Percentiles rank a stretch among this genome's conserved stretches.
Conservation (phyloP, 2,329 filamentous ascomycete species). For the Cladosporium sp. region DNA sequence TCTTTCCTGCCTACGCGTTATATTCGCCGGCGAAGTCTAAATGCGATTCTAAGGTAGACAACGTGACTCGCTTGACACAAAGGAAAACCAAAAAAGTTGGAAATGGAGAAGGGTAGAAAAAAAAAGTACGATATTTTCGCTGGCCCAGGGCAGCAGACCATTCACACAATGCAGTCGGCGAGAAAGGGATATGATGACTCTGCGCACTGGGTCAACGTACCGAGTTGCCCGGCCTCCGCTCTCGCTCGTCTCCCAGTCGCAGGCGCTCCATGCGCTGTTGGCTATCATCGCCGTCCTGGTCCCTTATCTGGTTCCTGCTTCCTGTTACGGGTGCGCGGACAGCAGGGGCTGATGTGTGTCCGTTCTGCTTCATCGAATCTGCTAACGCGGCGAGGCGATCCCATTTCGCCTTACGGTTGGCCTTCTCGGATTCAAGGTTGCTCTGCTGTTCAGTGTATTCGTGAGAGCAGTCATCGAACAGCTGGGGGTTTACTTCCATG, state of each 20-base stretch:
- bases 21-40: background rate
- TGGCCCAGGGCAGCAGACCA: conserved; percentile 3
- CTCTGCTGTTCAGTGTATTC: conserved; percentile 97
- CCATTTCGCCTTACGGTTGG: conserved; percentile 81
- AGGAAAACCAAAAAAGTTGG: background rate
- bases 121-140: background rate
- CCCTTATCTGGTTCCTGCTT: conserved; percentile 33
- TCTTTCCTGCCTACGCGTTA: background rate
- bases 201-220: conserved; percentile 31
- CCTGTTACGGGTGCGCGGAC: conserved; percentile 33
- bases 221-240: conserved; percentile 30
- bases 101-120: conserved; percentile 2
- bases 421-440: conserved; percentile 78
- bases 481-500: conserved; percentile 98
- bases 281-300: conserved; percentile 73
- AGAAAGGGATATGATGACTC: conserved; percentile 17
- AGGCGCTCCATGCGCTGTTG: conserved; percentile 78
- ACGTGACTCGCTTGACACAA: background rate
- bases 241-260: conserved; percentile 76
- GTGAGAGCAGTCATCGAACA: conserved; percentile 97
- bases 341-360: conserved; percentile 21
- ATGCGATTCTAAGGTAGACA: background rate
- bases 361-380: conserved; percentile 41
- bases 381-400: conserved; percentile 78
- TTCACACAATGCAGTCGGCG: conserved; percentile 7